Conservation (phyloP, 768 basidiomycete genomes). For the Russula abietina region DNA sequence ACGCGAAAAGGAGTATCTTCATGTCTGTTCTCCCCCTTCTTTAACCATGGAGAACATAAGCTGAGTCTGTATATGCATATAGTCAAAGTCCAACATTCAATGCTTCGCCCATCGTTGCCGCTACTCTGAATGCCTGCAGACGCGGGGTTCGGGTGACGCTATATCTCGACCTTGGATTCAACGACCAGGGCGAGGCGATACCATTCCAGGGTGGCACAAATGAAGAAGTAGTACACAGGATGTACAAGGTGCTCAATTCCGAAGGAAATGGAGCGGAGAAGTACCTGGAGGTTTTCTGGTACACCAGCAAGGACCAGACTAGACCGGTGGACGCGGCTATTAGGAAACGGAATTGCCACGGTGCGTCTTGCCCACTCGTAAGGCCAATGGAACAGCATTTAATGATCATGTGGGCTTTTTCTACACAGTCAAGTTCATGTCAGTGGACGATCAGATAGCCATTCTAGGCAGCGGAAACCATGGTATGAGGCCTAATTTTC, state of each 20-base stretch:
- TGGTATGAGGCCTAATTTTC: constrained; percentile 30
- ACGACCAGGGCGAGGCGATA: constrained; percentile 49
- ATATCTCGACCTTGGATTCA: constrained; percentile 54
- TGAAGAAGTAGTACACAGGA: constrained; percentile 54
- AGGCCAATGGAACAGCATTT: neutral
- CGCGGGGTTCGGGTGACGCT: constrained; percentile 55
- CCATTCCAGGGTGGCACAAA: constrained; percentile 66
- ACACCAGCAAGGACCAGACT: constrained; percentile 58
- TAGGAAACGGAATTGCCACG: constrained; percentile 67
- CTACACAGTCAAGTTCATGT: constrained; percentile 53
- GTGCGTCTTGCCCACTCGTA: constrained; percentile 29
- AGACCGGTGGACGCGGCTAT: constrained; percentile 58
- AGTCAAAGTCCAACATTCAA: constrained; percentile 70
- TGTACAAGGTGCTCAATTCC: constrained; percentile 47
- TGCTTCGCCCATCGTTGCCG: constrained; percentile 54
- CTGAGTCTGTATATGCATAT: constrained; percentile 1
- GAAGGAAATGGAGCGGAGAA: constrained; percentile 40
- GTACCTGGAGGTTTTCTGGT: constrained; percentile 50
- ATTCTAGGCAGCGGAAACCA: constrained; percentile 71
- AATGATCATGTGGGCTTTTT: constrained; percentile 1
- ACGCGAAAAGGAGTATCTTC: constrained; percentile 57
- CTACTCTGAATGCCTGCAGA: constrained; percentile 52
- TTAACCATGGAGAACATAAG: neutral
- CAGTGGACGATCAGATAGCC: constrained; percentile 56
- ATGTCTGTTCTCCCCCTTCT: constrained; percentile 37